Base-by-base conservation (phyloP, 148 eudicot genomes). In the Chenopodium berlandieri region DNA sequence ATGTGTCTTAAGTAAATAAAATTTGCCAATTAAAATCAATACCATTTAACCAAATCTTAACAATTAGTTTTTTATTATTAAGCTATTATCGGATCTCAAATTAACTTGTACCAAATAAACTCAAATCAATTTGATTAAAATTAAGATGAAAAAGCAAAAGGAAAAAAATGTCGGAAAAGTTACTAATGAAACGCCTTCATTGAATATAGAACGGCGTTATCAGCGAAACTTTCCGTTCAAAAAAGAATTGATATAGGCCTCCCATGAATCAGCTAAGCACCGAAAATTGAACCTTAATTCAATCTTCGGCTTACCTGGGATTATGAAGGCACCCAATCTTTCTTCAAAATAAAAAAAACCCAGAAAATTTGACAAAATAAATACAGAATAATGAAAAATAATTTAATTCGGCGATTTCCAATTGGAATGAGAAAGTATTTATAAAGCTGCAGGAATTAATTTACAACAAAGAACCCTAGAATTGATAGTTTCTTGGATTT, bases 221-320 rank as follows among this genome's bases (percentile, higher is more conserved):
- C 93, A 90, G 93, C 93, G 93, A 90, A 90, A 87, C 91, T 82
- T 86, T 90, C 90, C 60, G 16, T 50, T 50, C 52, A 48, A 80
- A 64, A 48, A 1, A 3, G n/a, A 40, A 82, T 85, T 73, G 7
- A 12, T 90, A n/a, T 90, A 1, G 79, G 93, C 93, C 93, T 90
- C 91, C 93, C 90, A 90, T 90, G 91, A 90, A 90, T 90, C 91
- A 90, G 92, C 78, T 86, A 90, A 89, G 89, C 83, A 88, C 85
- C 22, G 66, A 70, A 79, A 20, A 2, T 78, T 65, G 12, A 37
- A 48, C 19, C 5, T 37, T 37, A 37, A 37, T 37, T 37, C 44
- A 37, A 37, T 47, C 27, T 25, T 74, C 65, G 85, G 90, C 91
- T 88, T 83, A 87, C 75, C 93, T 87, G 93, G 93, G 93, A 90